Percentiles rank a stretch among this genome's conserved stretches.
Conservation (phyloP, 2,329 filamentous ascomycete genomes). For the Aspergillus novoparasiticus region DNA sequence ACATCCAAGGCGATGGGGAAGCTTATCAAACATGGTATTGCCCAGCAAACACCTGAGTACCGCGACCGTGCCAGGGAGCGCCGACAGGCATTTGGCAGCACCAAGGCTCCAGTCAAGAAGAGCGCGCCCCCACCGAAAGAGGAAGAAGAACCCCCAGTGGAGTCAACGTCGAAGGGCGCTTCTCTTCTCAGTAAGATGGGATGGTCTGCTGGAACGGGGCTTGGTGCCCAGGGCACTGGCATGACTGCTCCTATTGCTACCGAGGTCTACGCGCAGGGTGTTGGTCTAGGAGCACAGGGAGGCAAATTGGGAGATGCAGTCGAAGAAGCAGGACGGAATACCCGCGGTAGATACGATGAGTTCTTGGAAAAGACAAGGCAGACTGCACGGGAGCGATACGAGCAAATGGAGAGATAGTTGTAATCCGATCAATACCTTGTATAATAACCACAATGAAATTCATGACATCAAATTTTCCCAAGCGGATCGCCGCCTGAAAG, state of each 20-base stretch:
- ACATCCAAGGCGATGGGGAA: constrained; percentile 45
- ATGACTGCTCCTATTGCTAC: constrained; percentile 51
- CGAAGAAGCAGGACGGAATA: constrained; percentile 52
- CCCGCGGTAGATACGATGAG: constrained; percentile 49
- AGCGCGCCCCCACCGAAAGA: constrained; percentile 31
- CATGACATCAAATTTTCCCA: neutral
- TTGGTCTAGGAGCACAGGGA: constrained; percentile 53
- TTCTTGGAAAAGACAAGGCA: constrained; percentile 52
- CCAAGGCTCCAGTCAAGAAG: constrained; percentile 24
- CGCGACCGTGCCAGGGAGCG: constrained; percentile 51
- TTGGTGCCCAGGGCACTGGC: constrained; percentile 52
- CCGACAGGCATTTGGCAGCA: constrained; percentile 46
- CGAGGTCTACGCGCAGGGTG: constrained; percentile 53
- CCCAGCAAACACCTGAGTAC: constrained; percentile 44
- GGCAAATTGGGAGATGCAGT: constrained; percentile 52
- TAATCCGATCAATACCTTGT: neutral
- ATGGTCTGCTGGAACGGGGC: constrained; percentile 50
- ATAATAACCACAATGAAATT: constrained; percentile 1
- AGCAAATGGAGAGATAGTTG: constrained; percentile 37
- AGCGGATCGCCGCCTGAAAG: neutral
- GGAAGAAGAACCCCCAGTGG: constrained; percentile 32
- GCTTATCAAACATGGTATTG: constrained; percentile 45
- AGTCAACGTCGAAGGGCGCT: constrained; percentile 50
- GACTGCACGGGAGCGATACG: constrained; percentile 50
- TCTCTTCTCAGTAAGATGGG: constrained; percentile 55